phyloP scores from a whole-genome alignment of 192 early-diverging fungal species.

The Podila verticillata region DNA sequence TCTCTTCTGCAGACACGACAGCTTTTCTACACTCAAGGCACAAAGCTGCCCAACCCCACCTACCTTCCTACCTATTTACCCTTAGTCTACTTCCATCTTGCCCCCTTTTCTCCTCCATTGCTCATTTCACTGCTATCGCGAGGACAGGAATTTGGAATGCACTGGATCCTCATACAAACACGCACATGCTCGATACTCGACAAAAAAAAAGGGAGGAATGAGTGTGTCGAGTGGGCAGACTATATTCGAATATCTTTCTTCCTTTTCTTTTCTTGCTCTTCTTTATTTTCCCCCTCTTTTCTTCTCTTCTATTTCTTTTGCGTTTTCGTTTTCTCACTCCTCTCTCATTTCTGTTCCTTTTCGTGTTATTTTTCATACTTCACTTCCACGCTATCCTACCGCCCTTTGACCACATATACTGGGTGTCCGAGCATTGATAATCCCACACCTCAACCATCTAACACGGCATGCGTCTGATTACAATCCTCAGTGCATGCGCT shows the following conservation, averaged over 20 bases:
- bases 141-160: conserved; percentile 3
- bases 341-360: too few species aligned
- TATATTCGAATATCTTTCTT: neutral
- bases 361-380: too few species aligned
- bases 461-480: neutral
- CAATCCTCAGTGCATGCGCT: neutral
- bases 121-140: neutral
- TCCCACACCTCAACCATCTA: neutral
- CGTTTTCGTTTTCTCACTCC: neutral
- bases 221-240: neutral
- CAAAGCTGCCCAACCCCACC: neutral
- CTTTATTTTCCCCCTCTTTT: neutral
- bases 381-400: too few species aligned
- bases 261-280: neutral
- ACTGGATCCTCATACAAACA: too few species aligned
- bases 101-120: neutral
- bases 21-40: too few species aligned
- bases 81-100: neutral
- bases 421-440: too few species aligned
- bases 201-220: too few species aligned
- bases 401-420: too few species aligned
- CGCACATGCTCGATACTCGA: too few species aligned
- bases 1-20: too few species aligned
- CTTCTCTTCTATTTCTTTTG: neutral
- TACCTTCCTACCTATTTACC: neutral